phyloP scores from a whole-genome alignment of 1,284 basidiomycete genomes.

The Abortiporus biennis region DNA sequence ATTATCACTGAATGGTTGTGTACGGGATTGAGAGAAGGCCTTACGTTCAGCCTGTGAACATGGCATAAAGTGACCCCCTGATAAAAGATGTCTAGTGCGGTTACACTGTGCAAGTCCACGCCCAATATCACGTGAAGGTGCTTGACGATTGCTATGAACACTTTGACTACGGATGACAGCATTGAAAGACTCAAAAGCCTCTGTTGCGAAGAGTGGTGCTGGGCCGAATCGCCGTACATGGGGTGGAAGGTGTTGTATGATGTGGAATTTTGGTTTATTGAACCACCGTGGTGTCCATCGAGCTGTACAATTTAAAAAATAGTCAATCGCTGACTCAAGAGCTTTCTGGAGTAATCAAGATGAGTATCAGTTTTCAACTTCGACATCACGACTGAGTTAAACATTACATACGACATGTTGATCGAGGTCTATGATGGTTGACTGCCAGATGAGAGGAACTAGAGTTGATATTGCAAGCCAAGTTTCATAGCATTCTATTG shows the following conservation, averaged over 20 bases:
- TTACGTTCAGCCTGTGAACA: too few species aligned
- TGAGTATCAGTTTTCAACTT: too few species aligned
- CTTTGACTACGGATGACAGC: constrained; percentile 33
- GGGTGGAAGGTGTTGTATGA: constrained; percentile 18
- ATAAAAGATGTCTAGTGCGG: constrained; percentile 31
- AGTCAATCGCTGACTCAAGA: constrained; percentile 12
- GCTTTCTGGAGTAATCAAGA: too few species aligned
- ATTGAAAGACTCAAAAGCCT: constrained; percentile 42
- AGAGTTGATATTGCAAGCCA: constrained; percentile 21
- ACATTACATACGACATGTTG: constrained; percentile 14
- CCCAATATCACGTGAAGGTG: constrained; percentile 37
- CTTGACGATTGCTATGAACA: constrained; percentile 36
- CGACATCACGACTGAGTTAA: too few species aligned
- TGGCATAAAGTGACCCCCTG: constrained; percentile 20
- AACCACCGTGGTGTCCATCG: constrained; percentile 21
- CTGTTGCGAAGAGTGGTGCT: constrained; percentile 26
- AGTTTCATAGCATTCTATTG: constrained; percentile 13
- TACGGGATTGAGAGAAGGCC: too few species aligned
- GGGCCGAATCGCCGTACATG: constrained; percentile 23
- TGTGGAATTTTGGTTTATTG: constrained; percentile 26
- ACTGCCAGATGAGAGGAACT: constrained; percentile 23
- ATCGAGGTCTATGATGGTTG: constrained; percentile 17
- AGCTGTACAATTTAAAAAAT: constrained; percentile 15
- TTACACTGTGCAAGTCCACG: constrained; percentile 26
- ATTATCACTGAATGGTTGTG: too few species aligned